Evolutionary conservation across 768 basidiomycete genomes (phyloP).

Genomic region (Pleurotus sapidus): DNA sequence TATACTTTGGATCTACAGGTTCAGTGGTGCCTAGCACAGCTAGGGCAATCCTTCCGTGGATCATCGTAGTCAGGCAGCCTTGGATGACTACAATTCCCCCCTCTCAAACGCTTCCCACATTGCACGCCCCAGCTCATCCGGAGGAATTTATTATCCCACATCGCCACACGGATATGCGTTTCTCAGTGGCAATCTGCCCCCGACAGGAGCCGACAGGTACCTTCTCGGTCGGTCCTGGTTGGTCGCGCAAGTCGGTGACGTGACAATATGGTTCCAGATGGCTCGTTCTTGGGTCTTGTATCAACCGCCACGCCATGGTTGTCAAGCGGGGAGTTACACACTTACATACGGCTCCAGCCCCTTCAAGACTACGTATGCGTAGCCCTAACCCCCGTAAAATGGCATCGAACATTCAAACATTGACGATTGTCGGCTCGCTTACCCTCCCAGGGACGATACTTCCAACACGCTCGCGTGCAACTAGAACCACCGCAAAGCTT

Average conservation of each 20-base stretch:
- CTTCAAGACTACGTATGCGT: too few relatives aligned
- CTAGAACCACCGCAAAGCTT: slow-evolving; percentile 6
- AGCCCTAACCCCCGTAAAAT: too few relatives aligned
- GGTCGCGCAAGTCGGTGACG: too few relatives aligned
- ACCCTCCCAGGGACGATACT: slow-evolving; percentile 5
- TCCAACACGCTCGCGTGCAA: neutral
- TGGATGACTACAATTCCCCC: neutral
- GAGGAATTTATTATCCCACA: neutral
- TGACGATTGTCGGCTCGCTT: neutral
- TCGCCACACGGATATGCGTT: neutral
- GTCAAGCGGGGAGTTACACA: too few relatives aligned
- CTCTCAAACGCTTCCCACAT: neutral
- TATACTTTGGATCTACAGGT: slow-evolving; percentile 1
- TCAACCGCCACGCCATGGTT: too few relatives aligned
- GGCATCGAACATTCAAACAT: neutral
- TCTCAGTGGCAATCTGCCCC: neutral
- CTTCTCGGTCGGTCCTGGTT: too few relatives aligned
- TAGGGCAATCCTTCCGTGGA: neutral
- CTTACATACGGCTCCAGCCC: too few relatives aligned
- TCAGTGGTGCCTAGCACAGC: slow-evolving; percentile 5
- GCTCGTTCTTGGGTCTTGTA: too few relatives aligned
- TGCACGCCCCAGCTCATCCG: neutral
- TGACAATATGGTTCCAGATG: too few relatives aligned
- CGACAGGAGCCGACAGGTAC: neutral
- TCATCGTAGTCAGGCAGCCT: neutral